Evolutionary conservation across 352 stramenopile species (phyloP).

Genomic region (Thalassiosira sp.): DNA sequence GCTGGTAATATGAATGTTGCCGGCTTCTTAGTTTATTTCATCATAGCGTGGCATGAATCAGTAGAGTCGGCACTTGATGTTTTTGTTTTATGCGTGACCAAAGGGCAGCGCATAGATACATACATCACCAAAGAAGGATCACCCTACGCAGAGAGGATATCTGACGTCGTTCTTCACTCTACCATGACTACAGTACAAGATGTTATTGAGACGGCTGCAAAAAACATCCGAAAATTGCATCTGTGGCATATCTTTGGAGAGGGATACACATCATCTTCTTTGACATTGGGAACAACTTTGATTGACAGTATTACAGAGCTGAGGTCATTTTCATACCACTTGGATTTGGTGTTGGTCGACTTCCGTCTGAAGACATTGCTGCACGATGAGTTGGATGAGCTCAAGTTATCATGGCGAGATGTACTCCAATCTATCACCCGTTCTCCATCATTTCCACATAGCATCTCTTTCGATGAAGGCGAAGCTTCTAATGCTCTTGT

Average conservation of each 20-base stretch:
- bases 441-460: constrained; percentile 49
- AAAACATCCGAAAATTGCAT: constrained; percentile 39
- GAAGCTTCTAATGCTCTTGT: constrained; percentile 43
- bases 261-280: constrained; percentile 15
- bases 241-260: constrained; percentile 49
- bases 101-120: constrained; percentile 40
- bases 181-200: constrained; percentile 46
- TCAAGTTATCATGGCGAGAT: constrained; percentile 47
- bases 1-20: constrained; percentile 22
- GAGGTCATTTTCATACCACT: constrained; percentile 29
- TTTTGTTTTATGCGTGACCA: constrained; percentile 54
- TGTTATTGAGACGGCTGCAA: constrained; percentile 27
- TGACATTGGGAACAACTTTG: constrained; percentile 9
- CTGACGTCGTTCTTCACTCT: constrained; percentile 46
- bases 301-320: constrained; percentile 40
- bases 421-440: constrained; percentile 38
- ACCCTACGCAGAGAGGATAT: constrained; percentile 43
- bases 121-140: constrained; percentile 56
- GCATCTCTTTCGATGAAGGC: constrained; percentile 29
- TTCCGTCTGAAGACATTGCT: constrained; percentile 31
- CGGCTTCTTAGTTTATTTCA: constrained; percentile 44
- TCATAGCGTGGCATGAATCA: constrained; percentile 58
- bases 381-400: constrained; percentile 32
- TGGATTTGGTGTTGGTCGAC: constrained; percentile 44
- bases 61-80: constrained; percentile 51